Percentiles rank a stretch among this genome's conserved stretches.
phyloP scores from a whole-genome alignment of 2,329 filamentous ascomycete species.

The Albophoma yamanashiensis region DNA sequence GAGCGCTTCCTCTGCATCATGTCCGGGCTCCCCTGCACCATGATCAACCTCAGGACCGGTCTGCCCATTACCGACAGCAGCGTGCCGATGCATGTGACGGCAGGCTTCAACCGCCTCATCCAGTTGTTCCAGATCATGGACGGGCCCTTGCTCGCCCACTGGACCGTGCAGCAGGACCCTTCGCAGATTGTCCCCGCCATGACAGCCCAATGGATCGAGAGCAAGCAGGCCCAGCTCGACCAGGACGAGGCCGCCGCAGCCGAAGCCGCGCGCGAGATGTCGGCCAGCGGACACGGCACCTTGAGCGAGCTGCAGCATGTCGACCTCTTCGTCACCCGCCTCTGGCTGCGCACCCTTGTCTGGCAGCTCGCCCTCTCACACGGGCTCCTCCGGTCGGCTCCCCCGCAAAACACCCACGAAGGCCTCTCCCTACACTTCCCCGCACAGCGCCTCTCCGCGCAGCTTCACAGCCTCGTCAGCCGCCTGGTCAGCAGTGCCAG shows the following conservation, averaged over 20 bases:
- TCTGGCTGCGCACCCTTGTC: conserved; percentile 29
- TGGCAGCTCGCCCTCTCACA: conserved; percentile 30
- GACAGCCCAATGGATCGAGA: conserved; percentile 27
- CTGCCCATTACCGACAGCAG: conserved; percentile 18
- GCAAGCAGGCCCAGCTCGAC: conserved; percentile 28
- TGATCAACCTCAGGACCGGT: conserved; percentile 20
- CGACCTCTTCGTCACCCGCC: conserved; percentile 28
- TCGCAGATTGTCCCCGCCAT: conserved; percentile 11
- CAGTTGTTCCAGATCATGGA: conserved; percentile 27
- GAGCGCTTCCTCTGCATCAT: conserved; percentile 40
- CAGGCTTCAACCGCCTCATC: conserved; percentile 26
- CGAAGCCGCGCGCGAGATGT: conserved; percentile 15
- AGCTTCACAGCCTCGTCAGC: conserved; percentile 26
- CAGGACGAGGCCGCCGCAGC: conserved; percentile 22
- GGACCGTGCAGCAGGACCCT: conserved; percentile 20
- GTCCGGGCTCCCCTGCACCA: conserved; percentile 30
- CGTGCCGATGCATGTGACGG: conserved; percentile 23
- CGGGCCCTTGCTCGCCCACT: conserved; percentile 24
- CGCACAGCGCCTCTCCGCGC: conserved; percentile 23
- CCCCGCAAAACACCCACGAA: conserved; percentile 20
- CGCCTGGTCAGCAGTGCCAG: conserved; percentile 25
- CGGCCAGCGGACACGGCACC: conserved; percentile 10
- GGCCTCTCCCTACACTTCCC: conserved; percentile 29
- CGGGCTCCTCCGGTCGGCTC: conserved; percentile 23
- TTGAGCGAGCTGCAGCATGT: conserved; percentile 28